These are phyloP conservation scores for Myrmaecium sp. DNA, from an alignment of 2,329 filamentous ascomycete genomes.

Conservation along the genomic window DNA sequence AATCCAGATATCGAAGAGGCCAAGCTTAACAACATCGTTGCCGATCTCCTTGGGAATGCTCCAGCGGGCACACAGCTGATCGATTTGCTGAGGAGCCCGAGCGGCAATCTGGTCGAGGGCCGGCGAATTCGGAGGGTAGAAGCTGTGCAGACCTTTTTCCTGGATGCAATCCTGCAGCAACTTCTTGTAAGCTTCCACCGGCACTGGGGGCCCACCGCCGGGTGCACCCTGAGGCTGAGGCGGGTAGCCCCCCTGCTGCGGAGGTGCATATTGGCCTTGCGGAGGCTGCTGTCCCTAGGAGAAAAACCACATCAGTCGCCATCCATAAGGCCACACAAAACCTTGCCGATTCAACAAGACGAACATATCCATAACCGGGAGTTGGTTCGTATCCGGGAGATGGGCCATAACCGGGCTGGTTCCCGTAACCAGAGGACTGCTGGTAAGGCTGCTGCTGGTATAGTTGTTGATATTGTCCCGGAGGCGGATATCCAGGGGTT, in stretches of 20 bases:
- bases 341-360: slow-evolving; percentile 4
- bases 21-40: slow-evolving; percentile 45
- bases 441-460: slow-evolving; percentile 15
- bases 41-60: slow-evolving; percentile 41
- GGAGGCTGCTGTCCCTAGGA: slow-evolving; percentile 12
- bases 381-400: slow-evolving; percentile 8
- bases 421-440: slow-evolving; percentile 16
- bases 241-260: slow-evolving; percentile 14
- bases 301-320: slow-evolving; percentile 3
- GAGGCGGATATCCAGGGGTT: neutral
- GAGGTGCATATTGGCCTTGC: slow-evolving; percentile 17
- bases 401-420: slow-evolving; percentile 12
- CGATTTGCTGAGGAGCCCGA: slow-evolving; percentile 32
- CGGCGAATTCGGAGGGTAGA: slow-evolving; percentile 40
- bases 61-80: slow-evolving; percentile 39
- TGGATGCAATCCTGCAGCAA: slow-evolving; percentile 38
- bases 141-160: slow-evolving; percentile 41
- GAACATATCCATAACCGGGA: slow-evolving; percentile 9
- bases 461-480: slow-evolving; percentile 7
- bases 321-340: neutral
- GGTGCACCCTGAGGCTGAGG: slow-evolving; percentile 17
- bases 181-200: slow-evolving; percentile 39
- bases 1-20: slow-evolving; percentile 44
- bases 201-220: slow-evolving; percentile 23
- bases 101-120: slow-evolving; percentile 33